Evolutionary conservation across 495 filamentous ascomycete genomes (phyloP), one percentile per base, ranked within the genome.

Genomic region (Xylaria nigripes): DNA sequence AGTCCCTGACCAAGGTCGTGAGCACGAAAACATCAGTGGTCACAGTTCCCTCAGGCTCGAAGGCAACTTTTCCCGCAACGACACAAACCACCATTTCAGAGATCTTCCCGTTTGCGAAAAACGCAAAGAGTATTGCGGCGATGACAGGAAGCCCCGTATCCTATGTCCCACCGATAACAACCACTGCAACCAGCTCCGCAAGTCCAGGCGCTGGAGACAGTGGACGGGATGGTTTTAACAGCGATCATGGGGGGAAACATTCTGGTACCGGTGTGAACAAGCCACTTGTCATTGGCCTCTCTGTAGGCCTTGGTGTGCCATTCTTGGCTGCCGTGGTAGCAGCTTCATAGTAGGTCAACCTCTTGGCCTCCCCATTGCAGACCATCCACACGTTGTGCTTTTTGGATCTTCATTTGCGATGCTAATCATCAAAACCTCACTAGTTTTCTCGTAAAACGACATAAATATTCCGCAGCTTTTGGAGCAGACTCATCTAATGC

Each of bases 271-370:
- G 66, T n/a, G 60, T 61, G 18, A 62, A 62, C 32, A 70, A 64
- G 29, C 68, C 68, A 51, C 38, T 76, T 30, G 69, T 76, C 44
- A 68, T 77, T 48, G 73, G 74, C 0, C 57, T 75, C 4, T 64
- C 64, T 45, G 67, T 77, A 22, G 74, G 74, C 8, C 42, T 75
- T 23, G 73, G 73, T 7, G 67, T 74, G 24, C 72, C 72, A 2
- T 61, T 46, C 27, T 45, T 77, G 13, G 57, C 61, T 4, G 65
- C 53, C n/a, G 36, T 72, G 34, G 41, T 66, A 50, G 45, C 57
- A 13, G 67, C 61, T 36, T 45, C 64, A 50, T 63, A 62, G 73
- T 75, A 63, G 65, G 72, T 68, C 9, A 21, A 10, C 45, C 54
- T n/a, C 23, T 51, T n/a, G 12, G n/a, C 6, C n/a, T 10, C 1